A percentile compares a stretch with the other conserved stretches of the same genome.
Evolutionary conservation across 163 green algal genomes (phyloP).

Genomic region (Chlamydomonas reinhardtii): DNA sequence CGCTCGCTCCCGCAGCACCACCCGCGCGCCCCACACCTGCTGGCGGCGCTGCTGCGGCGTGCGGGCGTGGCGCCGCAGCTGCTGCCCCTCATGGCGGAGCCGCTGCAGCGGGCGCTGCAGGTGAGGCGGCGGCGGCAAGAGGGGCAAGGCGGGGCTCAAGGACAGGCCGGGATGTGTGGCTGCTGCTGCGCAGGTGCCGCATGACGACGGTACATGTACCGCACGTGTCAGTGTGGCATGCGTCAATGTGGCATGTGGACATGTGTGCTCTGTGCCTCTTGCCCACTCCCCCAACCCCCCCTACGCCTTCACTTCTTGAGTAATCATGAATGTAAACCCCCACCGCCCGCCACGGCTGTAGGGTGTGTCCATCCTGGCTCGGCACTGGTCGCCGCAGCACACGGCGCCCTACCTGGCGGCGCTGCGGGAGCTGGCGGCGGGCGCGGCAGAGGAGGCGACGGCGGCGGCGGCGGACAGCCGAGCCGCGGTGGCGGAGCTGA

Average conservation of each 20-base stretch:
- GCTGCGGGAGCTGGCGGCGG: slow-evolving; percentile 60
- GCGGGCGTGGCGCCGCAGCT: slow-evolving; percentile 60
- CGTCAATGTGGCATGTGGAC: too few species aligned
- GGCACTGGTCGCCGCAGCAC: slow-evolving; percentile 69
- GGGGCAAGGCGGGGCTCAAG: not conserved
- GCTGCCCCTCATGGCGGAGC: slow-evolving; percentile 72
- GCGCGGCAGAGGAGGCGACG: slow-evolving; percentile 41
- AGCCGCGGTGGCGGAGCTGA: slow-evolving; percentile 21
- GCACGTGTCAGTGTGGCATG: too few species aligned
- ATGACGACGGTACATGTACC: too few species aligned
- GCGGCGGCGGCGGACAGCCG: slow-evolving; percentile 19
- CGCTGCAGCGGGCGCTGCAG: slow-evolving; percentile 53
- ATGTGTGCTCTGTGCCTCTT: too few species aligned
- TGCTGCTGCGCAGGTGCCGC: too few species aligned
- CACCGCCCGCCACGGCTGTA: slow-evolving; percentile 1
- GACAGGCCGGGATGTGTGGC: not conserved
- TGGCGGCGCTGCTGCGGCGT: slow-evolving; percentile 70
- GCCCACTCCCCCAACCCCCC: too few species aligned
- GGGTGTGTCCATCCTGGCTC: slow-evolving; percentile 75
- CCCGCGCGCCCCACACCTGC: slow-evolving; percentile 78
- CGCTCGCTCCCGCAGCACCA: slow-evolving; percentile 37
- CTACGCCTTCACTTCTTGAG: too few species aligned
- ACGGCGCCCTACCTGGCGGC: slow-evolving; percentile 74
- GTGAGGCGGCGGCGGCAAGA: not conserved
- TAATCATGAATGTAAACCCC: too few species aligned